Percentiles rank a stretch among this genome's conserved stretches.
Evolutionary conservation across 2,329 filamentous ascomycete species (phyloP).

Genomic region (Pseudogymnoascus sp.): DNA sequence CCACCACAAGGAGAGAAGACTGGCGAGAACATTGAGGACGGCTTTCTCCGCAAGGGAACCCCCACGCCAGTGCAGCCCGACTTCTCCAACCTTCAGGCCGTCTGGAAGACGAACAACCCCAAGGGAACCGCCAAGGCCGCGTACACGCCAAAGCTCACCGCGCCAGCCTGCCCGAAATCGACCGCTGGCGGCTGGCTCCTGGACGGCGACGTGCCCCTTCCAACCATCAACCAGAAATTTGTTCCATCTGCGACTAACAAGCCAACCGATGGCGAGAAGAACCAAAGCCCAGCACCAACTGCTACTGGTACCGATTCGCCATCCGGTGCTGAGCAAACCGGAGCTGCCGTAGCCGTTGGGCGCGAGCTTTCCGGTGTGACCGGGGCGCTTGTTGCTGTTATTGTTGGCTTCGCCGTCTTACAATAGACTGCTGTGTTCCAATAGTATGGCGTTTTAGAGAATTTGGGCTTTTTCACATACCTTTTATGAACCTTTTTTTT

Average conservation of each 20-base stretch:
- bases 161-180: slow-evolving; percentile 61
- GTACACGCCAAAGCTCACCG: slow-evolving; percentile 56
- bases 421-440: not conserved
- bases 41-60: slow-evolving; percentile 61
- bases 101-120: slow-evolving; percentile 67
- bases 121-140: slow-evolving; percentile 56
- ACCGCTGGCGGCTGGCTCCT: slow-evolving; percentile 66
- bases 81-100: slow-evolving; percentile 65
- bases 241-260: slow-evolving; percentile 13
- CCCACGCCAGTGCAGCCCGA: slow-evolving; percentile 68
- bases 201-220: slow-evolving; percentile 59
- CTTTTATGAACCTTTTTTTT: slow-evolving; percentile 8
- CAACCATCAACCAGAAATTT: slow-evolving; percentile 53
- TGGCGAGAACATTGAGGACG: slow-evolving; percentile 50
- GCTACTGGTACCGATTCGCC: not conserved
- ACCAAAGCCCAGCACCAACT: not conserved
- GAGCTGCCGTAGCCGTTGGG: not conserved
- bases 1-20: slow-evolving; percentile 43
- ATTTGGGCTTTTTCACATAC: slow-evolving; percentile 7
- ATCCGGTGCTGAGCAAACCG: not conserved
- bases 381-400: not conserved
- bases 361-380: not conserved
- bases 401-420: not conserved
- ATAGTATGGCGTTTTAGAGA: not conserved
- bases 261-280: not conserved